Percentiles rank a stretch among this genome's conserved stretches.
Conservation (phyloP, 176 grass and related monocot genomes). For the Rhynchospora breviuscula region DNA sequence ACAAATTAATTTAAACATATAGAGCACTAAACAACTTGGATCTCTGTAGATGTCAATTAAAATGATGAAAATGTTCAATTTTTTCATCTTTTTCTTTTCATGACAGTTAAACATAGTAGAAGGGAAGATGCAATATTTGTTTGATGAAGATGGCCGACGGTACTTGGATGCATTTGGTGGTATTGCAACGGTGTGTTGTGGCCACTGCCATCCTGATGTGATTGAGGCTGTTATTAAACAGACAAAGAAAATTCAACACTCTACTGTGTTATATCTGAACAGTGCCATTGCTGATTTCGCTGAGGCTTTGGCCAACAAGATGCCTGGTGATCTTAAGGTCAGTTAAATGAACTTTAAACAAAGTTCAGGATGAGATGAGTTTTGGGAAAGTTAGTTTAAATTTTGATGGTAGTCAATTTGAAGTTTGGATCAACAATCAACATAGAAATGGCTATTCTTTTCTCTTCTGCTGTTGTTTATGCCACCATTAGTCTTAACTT, state of each 20-base stretch:
- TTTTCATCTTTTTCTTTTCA: background rate
- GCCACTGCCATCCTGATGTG: constrained; percentile 89
- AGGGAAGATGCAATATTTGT: constrained; percentile 87
- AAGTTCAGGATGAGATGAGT: background rate
- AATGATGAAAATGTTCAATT: background rate
- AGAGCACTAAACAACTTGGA: background rate
- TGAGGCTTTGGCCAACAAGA: constrained; percentile 73
- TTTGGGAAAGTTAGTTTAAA: background rate
- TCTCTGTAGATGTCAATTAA: background rate
- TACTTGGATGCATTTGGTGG: constrained; percentile 88
- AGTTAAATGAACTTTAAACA: background rate
- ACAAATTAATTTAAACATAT: background rate
- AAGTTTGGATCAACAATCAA: background rate
- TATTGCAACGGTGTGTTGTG: constrained; percentile 82
- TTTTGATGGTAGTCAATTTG: background rate
- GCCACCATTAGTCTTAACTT: background rate
- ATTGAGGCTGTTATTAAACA: constrained; percentile 74
- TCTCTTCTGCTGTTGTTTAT: background rate
- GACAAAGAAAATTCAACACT: constrained; percentile 76
- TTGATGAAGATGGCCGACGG: constrained; percentile 80
- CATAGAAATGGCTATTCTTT: background rate
- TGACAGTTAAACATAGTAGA: constrained; percentile 88
- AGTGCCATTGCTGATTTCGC: constrained; percentile 89
- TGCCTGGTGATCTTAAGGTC: constrained; percentile 88
- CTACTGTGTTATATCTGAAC: constrained; percentile 82